Base-by-base conservation (phyloP, 805 yeast species). In the Blastobotrys terrestris region DNA sequence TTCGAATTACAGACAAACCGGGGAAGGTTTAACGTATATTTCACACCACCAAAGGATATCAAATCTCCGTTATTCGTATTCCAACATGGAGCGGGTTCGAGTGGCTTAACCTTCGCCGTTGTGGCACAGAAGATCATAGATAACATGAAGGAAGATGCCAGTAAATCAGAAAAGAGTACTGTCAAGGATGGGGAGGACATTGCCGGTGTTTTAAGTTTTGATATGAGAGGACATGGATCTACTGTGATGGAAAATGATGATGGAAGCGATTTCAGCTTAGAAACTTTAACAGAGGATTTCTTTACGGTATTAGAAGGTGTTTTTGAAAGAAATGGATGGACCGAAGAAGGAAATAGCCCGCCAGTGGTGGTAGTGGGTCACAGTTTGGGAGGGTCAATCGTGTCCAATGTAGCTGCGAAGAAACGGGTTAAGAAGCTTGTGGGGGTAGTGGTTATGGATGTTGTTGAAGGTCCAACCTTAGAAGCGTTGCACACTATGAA, bases 11-110 rank as follows among this genome's bases (percentile, higher is more conserved):
- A 44, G 6, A 50, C 31, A 11, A 44, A 31, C 3, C 35, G 63
- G 1, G 69, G 70, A 40, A 46, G 53, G 4, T 79, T 82, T 63
- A 78, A 83, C 54, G 77, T 81, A 0, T 87, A 82, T 64, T 86
- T 74, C 58, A 71, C 72, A 6, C 72, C 79, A 0, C 91, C 95
- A 0, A 55, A 60, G 5, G 51, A 59, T 0, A 55, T 60, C 0
- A 60, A 63, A 0, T 64, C 73, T 0, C 89, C 95, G 0, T 60
- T 89, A 1, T 81, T 87, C 59, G 70, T 94, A 1, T 81, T 83
- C 59, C 94, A 88, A 58, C 99, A 94, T 67, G 99, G 99, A 1
- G 97, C 97, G 0, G 99, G 98, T 0, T 90, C 97, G 0, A 79
- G 87, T 1, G 89, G 85, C 0, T 71, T 87, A 69, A 77, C 97